Evolutionary conservation across 2,329 filamentous ascomycete species (phyloP), one percentile per base, ranked within the genome.

Genomic region (Teratosphaeria viscida): DNA sequence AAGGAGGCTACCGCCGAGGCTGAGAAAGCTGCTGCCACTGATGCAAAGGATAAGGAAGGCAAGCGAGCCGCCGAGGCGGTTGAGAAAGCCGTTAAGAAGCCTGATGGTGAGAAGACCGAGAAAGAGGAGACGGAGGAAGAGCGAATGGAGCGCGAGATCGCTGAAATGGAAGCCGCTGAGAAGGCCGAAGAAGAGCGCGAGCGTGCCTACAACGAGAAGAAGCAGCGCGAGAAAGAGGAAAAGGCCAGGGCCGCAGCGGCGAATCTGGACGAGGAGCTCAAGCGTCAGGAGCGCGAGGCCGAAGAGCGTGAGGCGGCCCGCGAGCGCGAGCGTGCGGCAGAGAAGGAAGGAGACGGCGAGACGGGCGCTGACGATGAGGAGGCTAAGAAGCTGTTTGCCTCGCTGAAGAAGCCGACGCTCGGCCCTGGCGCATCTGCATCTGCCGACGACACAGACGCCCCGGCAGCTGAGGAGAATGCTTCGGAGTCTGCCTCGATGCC

Each of bases 131-230:
- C 73, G 55, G 77, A 79, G 59, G 77, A 79, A 10, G 73, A 77
- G 61, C 68, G 71, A 43, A 52, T 74, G 35, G 76, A 78, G 70
- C 80, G 80, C 60, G 87, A 86, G 74, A 82, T 91, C 61, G 83
- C 82, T 23, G 88, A 91, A 73, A 78, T 79, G 77, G 77, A 79
- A 62, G 75, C 70, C 26, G 62, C 58, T 29, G 66, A 68, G 55
- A 62, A 62, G 29, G 73, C 72, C 62, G 75, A 77, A 60, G 82
- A 86, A 62, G 88, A 90, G 71, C 81, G 81, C 23, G 87, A 88
- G 75, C 87, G 85, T 80, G 86, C 87, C 68, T 84, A 83, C 61
- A 76, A 88, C 1, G 88, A 90, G 70, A 87, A 90, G 73, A 87
- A 86, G 76, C 82, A 81, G 66, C 81, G 81, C 70, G 81, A 83